Evolutionary conservation across 257 asterid species (phyloP), one percentile per base, ranked within the genome.

Genomic region (Cruciata laevipes): DNA sequence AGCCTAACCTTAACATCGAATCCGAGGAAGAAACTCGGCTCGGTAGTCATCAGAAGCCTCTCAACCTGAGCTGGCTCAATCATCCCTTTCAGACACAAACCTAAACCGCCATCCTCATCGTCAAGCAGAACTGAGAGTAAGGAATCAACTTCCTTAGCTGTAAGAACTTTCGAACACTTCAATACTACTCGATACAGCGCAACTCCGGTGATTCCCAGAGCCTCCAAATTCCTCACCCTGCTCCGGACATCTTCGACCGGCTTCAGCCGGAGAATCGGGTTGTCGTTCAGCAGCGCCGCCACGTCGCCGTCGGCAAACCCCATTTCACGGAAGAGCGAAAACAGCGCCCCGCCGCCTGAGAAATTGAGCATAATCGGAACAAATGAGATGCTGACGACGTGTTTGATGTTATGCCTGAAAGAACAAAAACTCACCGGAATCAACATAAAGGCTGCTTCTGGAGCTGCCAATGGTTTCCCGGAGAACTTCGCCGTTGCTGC

Each of bases 251-350:
- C 75, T 60, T 84, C 85, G n/a, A 77, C 82, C 14, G 91, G 81
- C 32, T 71, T 64, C 35, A 74, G 65, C 32, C 74, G 75, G 69
- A 91, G 78, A 63, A 74, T 77, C 1, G 81, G 44, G 72, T 89
- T 80, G 6, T 62, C 67, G 23, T 57, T 66, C 73, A 91, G 60
- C 74, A 91, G 75, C 4, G 84, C 68, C 76, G 83, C 92, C n/a
- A 84, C 82, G 23, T 87, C 89, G 44, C 71, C 79, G 71, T 75
- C 89, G 21, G 71, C 81, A 70, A 91, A 79, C 0, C 98, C 95
- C 70, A 89, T 69, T 75, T 83, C 87, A 71, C 67, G 96, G 68
- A 89, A 83, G 65, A 89, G 70, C 4, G 85, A 68, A 56, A 75
- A 80, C 21, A 87, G 68, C 86, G 69, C 67, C 61, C 76, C 14